Evolutionary conservation across 768 basidiomycete genomes (phyloP).

Genomic region (Sistotremastrum suecicum): DNA sequence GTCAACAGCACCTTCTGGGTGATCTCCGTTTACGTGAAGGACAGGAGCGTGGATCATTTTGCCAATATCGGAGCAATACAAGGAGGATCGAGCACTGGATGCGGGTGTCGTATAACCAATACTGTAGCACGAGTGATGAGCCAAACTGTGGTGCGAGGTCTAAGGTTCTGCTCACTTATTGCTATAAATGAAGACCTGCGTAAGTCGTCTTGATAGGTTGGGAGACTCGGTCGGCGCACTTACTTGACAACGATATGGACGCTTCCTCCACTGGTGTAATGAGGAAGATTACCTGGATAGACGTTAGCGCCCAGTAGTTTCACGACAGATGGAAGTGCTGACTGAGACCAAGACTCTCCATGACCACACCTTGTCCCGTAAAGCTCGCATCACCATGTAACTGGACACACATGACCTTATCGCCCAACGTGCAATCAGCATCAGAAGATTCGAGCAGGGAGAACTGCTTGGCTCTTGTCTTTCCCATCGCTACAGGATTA

Average conservation of each 20-base stretch:
- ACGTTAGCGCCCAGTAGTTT: not conserved
- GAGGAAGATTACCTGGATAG: slow-evolving; percentile 62
- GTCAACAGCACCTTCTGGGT: slow-evolving; percentile 53
- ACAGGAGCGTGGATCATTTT: slow-evolving; percentile 88
- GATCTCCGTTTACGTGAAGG: slow-evolving; percentile 83
- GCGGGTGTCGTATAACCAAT: slow-evolving; percentile 91
- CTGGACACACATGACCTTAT: slow-evolving; percentile 77
- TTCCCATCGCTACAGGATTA: slow-evolving; percentile 77
- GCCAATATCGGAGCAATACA: slow-evolving; percentile 79
- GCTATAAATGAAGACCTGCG: slow-evolving; percentile 5
- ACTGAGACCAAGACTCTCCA: slow-evolving; percentile 80
- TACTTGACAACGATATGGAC: slow-evolving; percentile 87
- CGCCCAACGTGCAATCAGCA: slow-evolving; percentile 34
- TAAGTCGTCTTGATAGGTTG: not conserved
- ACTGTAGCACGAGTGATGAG: slow-evolving; percentile 24
- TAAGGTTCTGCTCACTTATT: slow-evolving; percentile 14
- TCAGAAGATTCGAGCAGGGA: slow-evolving; percentile 54
- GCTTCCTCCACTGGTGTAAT: slow-evolving; percentile 83
- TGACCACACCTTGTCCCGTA: slow-evolving; percentile 79
- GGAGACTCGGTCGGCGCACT: slow-evolving; percentile 14
- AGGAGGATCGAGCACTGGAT: slow-evolving; percentile 65
- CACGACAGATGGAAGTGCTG: slow-evolving; percentile 14
- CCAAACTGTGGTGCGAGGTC: not conserved
- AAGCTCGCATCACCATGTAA: slow-evolving; percentile 90
- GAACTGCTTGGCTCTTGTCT: slow-evolving; percentile 84